Percentiles rank a stretch among this genome's conserved stretches.
Conservation (phyloP, 2,329 filamentous ascomycete genomes). For the Neospermospora avenae region DNA sequence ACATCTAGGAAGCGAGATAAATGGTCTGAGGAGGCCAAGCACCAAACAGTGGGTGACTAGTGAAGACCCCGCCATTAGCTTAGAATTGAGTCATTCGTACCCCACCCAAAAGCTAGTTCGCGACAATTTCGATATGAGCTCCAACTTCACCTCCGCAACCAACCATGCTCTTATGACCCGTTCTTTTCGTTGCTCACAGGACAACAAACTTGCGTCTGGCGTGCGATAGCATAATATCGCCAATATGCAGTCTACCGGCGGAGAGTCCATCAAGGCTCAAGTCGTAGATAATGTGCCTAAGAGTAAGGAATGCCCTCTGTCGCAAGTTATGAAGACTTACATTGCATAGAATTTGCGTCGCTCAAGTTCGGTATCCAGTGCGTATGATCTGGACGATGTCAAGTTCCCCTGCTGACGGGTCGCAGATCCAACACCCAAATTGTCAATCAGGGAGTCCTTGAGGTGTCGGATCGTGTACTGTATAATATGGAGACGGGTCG, state of each 20-base stretch:
- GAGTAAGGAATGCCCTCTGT: background rate
- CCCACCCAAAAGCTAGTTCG: conserved; percentile 6
- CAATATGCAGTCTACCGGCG: conserved; percentile 13
- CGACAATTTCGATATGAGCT: background rate
- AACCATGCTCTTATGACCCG: conserved; percentile 4
- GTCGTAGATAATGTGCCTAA: conserved; percentile 65
- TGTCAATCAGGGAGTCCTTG: conserved; percentile 89
- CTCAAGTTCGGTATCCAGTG: conserved; percentile 93
- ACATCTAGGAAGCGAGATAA: background rate
- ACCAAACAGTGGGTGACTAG: background rate
- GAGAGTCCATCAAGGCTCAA: conserved; percentile 17
- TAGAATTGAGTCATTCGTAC: conserved; percentile 2
- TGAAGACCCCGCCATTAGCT: background rate
- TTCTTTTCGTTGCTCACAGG: background rate
- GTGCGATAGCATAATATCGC: conserved; percentile 1
- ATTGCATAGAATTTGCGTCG: conserved; percentile 38
- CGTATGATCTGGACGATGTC: conserved; percentile 29
- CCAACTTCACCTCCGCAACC: background rate
- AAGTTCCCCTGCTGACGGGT: conserved; percentile 22
- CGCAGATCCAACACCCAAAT: conserved; percentile 85
- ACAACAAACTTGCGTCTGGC: background rate
- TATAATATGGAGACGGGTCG: conserved; percentile 85
- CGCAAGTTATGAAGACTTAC: background rate
- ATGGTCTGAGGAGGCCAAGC: background rate
- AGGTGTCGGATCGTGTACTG: conserved; percentile 89